Base-by-base conservation (phyloP, 768 basidiomycete genomes). In the Trametes cingulata region DNA sequence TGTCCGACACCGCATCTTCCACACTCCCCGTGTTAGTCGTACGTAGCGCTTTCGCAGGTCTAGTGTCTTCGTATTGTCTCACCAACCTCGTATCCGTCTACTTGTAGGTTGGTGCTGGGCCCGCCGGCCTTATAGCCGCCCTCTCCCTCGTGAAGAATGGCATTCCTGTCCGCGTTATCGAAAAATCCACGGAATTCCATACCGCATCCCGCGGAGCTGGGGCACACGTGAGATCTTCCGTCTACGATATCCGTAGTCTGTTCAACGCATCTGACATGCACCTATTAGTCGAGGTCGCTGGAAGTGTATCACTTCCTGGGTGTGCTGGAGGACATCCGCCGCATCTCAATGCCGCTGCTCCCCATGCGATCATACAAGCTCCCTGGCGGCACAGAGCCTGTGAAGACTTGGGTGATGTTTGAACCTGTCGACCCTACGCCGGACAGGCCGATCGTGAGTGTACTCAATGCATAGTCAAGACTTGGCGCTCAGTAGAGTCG, bases 171-270 rank as follows among this genome's bases (percentile, higher is more conserved):
- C 65, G 67, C 20, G 41, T 70, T 37, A 60, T 68, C 14, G 68
- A 69, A n/a, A 67, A 64, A n/a, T 41, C 39, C 1, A 24, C 56
- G 0, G 53, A 49, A 0, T 67, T 65, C 49, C 66, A 68, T 13
- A 47, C 52, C 3, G 70, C 72, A 10, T 62, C 64, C 4, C 67
- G 73, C 9, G 75, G 71, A 0, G n/a, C 66, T 17, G 72, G 68
- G 9, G 49, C 73, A 25, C 60, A 62, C 52, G 75, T 76, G 22
- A 2, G 65, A 20, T 7, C n/a, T 1, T 12, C 33, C 14, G 35
- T 24, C 5, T 6, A n/a, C n/a, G n/a, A n/a, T n/a, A n/a, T 51
- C 6, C 12, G n/a, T 4, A 4, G 6, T 33, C 29, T 24, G 35
- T 13, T 20, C 8, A 13, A 2, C 20, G 36, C 20, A 6, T 3